Evolutionary conservation across 1,284 basidiomycete species (phyloP).

Genomic region (Neonothopanus nambi): DNA sequence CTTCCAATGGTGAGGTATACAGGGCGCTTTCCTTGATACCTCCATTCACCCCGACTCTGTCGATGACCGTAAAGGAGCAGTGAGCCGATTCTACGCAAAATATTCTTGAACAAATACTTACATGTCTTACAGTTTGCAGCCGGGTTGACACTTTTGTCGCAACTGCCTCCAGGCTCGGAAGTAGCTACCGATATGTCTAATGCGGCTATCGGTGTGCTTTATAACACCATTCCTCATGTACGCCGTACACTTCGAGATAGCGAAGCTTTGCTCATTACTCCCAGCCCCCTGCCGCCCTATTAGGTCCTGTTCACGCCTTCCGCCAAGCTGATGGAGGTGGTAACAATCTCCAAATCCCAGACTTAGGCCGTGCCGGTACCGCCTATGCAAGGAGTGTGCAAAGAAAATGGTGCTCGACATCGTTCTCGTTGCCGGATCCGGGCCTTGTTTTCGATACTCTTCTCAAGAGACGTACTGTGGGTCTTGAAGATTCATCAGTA

Average conservation of each 20-base stretch:
- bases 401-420: slow-evolving; percentile 31
- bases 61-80: slow-evolving; percentile 37
- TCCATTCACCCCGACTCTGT: slow-evolving; percentile 31
- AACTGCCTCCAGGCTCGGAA: slow-evolving; percentile 25
- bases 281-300: slow-evolving; percentile 41
- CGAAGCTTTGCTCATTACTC: neutral
- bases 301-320: slow-evolving; percentile 36
- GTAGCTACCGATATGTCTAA: slow-evolving; percentile 27
- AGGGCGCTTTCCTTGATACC: slow-evolving; percentile 31
- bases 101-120: neutral
- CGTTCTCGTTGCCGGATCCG: slow-evolving; percentile 36
- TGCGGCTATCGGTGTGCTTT: slow-evolving; percentile 32
- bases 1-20: too few relatives aligned
- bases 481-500: slow-evolving; percentile 13
- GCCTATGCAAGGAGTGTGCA: slow-evolving; percentile 51
- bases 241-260: neutral
- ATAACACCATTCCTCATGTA: slow-evolving; percentile 49
- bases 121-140: slow-evolving; percentile 26
- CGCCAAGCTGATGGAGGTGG: slow-evolving; percentile 43
- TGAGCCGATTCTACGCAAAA: slow-evolving; percentile 16
- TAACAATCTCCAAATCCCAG: slow-evolving; percentile 41
- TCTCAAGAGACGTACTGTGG: slow-evolving; percentile 36
- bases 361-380: slow-evolving; percentile 43
- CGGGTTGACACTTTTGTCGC: slow-evolving; percentile 33
- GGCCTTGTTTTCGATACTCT: slow-evolving; percentile 49